Percentiles rank a stretch among this genome's conserved stretches.
Conservation (phyloP, 441 rosid genomes). For the Macaranga tanarius region DNA sequence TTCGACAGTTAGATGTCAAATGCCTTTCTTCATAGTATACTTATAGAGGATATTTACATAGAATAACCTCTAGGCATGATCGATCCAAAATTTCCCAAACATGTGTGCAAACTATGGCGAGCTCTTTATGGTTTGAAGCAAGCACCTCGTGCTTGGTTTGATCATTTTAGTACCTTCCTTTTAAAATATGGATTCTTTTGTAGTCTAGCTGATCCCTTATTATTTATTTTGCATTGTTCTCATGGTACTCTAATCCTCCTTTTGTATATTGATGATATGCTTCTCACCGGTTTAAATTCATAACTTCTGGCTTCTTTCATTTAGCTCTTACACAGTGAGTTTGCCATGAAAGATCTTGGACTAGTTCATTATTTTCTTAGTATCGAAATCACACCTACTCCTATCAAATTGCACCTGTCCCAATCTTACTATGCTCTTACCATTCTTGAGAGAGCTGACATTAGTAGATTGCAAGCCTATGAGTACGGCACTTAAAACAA, state of each 20-base stretch:
- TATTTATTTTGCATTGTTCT: slow-evolving; percentile 3
- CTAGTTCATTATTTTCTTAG: not conserved
- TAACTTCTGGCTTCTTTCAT: too few species aligned
- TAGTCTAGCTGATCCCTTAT: not conserved
- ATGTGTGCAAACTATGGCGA: not conserved
- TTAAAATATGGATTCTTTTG: slow-evolving; percentile 8
- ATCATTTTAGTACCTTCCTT: not conserved
- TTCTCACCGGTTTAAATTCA: too few species aligned
- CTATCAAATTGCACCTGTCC: not conserved
- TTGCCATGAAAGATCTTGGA: not conserved
- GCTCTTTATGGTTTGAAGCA: slow-evolving; percentile 6
- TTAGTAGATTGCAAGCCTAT: not conserved
- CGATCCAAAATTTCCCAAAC: not conserved
- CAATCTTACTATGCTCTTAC: not conserved
- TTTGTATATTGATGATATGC: too few species aligned
- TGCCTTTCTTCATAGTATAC: too few species aligned
- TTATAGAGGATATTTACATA: not conserved
- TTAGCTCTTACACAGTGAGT: too few species aligned
- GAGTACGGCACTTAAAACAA: not conserved
- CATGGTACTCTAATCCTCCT: not conserved
- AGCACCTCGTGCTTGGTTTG: slow-evolving; percentile 14
- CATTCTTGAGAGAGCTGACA: not conserved
- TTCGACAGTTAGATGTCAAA: too few species aligned
- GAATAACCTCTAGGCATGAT: not conserved
- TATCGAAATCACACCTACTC: not conserved